These are phyloP conservation scores for Gynochthodes officinalis DNA, from an alignment of 257 asterid species.

Conservation along the genomic window DNA sequence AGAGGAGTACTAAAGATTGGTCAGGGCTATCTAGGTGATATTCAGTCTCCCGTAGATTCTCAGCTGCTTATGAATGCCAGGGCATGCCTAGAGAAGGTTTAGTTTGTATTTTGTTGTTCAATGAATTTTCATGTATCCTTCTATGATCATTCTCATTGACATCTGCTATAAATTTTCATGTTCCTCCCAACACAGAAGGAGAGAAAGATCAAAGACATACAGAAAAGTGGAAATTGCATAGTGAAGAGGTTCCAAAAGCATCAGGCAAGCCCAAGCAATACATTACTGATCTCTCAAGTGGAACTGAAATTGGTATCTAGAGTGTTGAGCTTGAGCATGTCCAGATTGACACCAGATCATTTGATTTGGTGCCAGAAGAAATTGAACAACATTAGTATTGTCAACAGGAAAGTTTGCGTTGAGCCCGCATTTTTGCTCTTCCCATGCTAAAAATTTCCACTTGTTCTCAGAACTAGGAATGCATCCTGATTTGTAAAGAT, in stretches of 20 bases:
- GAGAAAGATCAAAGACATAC: conserved; percentile 47
- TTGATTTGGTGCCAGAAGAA: conserved; percentile 70
- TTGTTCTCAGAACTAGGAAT: background rate
- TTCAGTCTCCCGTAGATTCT: conserved; percentile 25
- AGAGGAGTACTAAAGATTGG: conserved; percentile 28
- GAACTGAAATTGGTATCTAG: conserved; percentile 61
- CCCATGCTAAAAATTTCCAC: conserved; percentile 49
- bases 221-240: conserved; percentile 64
- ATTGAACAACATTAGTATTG: conserved; percentile 51
- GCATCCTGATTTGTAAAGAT: background rate
- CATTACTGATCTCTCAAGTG: conserved; percentile 42
- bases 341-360: conserved; percentile 54
- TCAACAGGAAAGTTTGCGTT: conserved; percentile 43
- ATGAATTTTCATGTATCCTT: background rate
- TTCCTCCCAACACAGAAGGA: conserved; percentile 56
- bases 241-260: conserved; percentile 61
- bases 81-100: conserved; percentile 68
- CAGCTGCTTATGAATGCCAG: conserved; percentile 39
- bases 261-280: conserved; percentile 21
- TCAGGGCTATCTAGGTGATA: conserved; percentile 24
- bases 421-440: conserved; percentile 72
- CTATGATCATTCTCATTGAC: background rate
- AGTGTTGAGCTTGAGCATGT: conserved; percentile 46
- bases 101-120: background rate
- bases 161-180: background rate